These are phyloP conservation scores for Jimgerdemannia flammicorona DNA, from an alignment of 192 early-diverging fungal genomes.

Conservation along the genomic window DNA sequence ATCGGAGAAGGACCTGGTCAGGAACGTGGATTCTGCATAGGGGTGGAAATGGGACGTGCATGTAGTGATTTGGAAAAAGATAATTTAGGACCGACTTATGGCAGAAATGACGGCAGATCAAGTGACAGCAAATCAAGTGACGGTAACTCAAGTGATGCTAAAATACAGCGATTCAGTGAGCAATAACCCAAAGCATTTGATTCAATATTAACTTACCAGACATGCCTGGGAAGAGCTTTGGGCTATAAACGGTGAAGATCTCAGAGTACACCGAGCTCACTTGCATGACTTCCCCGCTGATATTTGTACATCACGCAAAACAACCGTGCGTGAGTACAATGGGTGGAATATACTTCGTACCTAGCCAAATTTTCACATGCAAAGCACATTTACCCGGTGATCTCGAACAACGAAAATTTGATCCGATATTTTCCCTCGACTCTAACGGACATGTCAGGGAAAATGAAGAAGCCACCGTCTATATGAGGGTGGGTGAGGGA, in stretches of 20 bases:
- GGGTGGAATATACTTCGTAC: not conserved
- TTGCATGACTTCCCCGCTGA: conserved; percentile 62
- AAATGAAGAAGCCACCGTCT: conserved; percentile 92
- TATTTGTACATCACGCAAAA: conserved; percentile 1
- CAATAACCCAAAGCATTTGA: not conserved
- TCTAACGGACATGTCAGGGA: conserved; percentile 90
- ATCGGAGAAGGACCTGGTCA: conserved; percentile 87
- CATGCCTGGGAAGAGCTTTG: conserved; percentile 96
- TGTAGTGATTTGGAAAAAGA: not conserved
- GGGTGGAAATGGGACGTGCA: not conserved
- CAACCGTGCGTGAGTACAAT: conserved; percentile 25
- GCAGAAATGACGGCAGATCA: not conserved
- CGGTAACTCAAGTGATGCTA: no score
- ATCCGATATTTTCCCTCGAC: conserved; percentile 82
- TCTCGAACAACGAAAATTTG: conserved; percentile 89
- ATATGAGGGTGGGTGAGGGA: not conserved
- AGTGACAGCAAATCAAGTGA: not conserved
- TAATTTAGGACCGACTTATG: not conserved
- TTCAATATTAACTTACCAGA: conserved; percentile 40
- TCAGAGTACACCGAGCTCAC: conserved; percentile 77
- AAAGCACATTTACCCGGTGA: conserved; percentile 58
- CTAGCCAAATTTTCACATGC: not conserved
- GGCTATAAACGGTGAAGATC: conserved; percentile 79
- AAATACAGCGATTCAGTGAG: not conserved
- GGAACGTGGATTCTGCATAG: conserved; percentile 69